Conservation (phyloP, 2,329 filamentous ascomycete genomes). For the Colletotrichum sp. region DNA sequence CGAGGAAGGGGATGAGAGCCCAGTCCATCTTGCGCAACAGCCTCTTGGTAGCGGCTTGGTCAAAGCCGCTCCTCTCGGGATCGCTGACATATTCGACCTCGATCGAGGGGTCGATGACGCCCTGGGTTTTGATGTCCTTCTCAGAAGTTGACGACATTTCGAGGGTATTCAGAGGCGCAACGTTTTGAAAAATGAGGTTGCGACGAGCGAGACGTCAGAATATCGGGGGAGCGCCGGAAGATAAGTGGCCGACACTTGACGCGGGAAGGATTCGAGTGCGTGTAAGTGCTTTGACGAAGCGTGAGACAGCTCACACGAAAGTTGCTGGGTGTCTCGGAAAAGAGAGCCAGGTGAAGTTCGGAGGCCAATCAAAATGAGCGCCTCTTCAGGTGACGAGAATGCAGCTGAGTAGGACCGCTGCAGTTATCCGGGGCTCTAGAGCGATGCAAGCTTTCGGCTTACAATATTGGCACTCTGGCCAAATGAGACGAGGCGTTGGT, state of each 20-base stretch:
- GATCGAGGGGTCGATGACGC: slow-evolving; percentile 14
- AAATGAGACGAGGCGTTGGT: not conserved
- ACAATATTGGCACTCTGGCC: not conserved
- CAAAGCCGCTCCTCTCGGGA: slow-evolving; percentile 28
- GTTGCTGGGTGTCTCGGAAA: not conserved
- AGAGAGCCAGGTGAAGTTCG: not conserved
- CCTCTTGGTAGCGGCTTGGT: slow-evolving; percentile 46
- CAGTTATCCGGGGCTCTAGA: not conserved
- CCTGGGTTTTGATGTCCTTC: slow-evolving; percentile 17
- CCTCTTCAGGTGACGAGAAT: not conserved
- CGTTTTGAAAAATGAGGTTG: not conserved
- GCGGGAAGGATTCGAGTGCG: not conserved
- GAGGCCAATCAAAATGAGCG: not conserved
- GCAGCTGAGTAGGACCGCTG: not conserved
- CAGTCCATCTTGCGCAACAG: slow-evolving; percentile 59
- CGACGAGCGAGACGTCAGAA: not conserved
- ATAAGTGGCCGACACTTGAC: not conserved
- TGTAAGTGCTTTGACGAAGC: not conserved
- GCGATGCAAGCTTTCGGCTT: not conserved
- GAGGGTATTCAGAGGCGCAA: not conserved
- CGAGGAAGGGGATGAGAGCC: slow-evolving; percentile 63
- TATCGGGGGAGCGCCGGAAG: not conserved
- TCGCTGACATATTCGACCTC: slow-evolving; percentile 22
- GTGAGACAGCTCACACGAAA: not conserved
- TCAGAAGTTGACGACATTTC: slow-evolving; percentile 12